Evolutionary conservation across 768 basidiomycete species (phyloP), one percentile per base, ranked within the genome.

Genomic region (Solioccasus polychromus): DNA sequence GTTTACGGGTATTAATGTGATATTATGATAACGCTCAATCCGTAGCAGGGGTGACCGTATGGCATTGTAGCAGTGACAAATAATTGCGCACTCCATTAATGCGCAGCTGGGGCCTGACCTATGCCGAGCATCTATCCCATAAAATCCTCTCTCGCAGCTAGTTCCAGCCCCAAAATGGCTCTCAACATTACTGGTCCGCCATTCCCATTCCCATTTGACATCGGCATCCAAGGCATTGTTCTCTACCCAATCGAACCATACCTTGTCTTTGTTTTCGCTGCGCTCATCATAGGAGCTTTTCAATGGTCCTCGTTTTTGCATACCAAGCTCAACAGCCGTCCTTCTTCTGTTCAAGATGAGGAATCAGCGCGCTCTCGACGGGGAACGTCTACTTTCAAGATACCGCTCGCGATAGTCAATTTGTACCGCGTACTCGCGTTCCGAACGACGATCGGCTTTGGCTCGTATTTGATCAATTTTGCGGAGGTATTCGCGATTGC

Each of bases 401-500:
- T 74, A n/a, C 68, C 46, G 22, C 30, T 59, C 11, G 71, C 68
- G 3, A 5, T 68, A 10, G 15, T 63, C 28, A 67, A 75, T 43
- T 39, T 58, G 0, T 64, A 70, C 35, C 69, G 70, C 1, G 61
- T 63, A 12, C 18, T 70, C 22, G 61, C 66, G 1, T 74, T 72
- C 52, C 64, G 75, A 18, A 62, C 56, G 39, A 60, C 60, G 4
- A 35, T 73, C 8, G 58, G 64, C 17, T 47, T 76, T 28, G 45
- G 57, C 0, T 66, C 66, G 7, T 71, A 71, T 48, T 58, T 61
- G 10, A 56, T 72, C 44, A 76, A 71, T 43, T 29, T 75, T 7
- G 64, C 68, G 10, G 76, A 79, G 48, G 49, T 75, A 5, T 51
- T 67, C 11, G 55, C 71, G 32, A 64, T 66, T n/a, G 42, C 60